These are phyloP conservation scores for Syzygium aromaticum DNA, from an alignment of 345 rosid genomes.

Conservation along the genomic window DNA sequence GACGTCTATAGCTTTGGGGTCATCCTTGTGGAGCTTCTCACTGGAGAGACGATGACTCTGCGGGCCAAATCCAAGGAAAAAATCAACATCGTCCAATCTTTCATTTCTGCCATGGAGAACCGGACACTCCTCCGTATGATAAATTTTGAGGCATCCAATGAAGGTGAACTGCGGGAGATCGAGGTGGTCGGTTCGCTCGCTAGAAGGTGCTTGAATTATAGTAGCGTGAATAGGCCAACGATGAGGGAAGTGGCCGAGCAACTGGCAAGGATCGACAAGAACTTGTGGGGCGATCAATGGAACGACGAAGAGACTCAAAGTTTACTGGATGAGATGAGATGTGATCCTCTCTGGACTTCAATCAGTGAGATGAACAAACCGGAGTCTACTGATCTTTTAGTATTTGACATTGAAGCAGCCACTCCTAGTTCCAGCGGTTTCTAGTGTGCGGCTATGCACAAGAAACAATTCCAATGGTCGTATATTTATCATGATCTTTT, in stretches of 20 bases:
- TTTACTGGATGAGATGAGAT: neutral
- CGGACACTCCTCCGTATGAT: neutral
- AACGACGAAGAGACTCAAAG: neutral
- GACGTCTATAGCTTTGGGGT: neutral
- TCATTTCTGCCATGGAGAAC: neutral
- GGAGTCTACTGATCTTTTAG: neutral
- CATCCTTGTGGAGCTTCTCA: neutral
- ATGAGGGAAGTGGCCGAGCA: neutral
- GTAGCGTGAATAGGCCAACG: neutral
- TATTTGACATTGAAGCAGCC: neutral
- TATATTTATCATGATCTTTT: neutral
- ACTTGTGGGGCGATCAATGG: neutral
- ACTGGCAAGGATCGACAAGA: neutral
- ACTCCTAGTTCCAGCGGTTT: neutral
- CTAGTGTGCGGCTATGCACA: neutral
- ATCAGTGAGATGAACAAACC: neutral
- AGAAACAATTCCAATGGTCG: neutral
- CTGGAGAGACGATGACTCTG: accelerated
- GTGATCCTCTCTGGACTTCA: neutral
- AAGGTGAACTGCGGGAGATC: neutral
- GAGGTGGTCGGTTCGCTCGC: neutral
- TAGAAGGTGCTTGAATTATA: neutral
- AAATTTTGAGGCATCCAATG: neutral
- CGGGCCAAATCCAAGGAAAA: neutral
- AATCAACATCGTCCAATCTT: neutral